These are phyloP conservation scores for Tylopilus balloui DNA, from an alignment of 768 basidiomycete genomes.

Conservation along the genomic window DNA sequence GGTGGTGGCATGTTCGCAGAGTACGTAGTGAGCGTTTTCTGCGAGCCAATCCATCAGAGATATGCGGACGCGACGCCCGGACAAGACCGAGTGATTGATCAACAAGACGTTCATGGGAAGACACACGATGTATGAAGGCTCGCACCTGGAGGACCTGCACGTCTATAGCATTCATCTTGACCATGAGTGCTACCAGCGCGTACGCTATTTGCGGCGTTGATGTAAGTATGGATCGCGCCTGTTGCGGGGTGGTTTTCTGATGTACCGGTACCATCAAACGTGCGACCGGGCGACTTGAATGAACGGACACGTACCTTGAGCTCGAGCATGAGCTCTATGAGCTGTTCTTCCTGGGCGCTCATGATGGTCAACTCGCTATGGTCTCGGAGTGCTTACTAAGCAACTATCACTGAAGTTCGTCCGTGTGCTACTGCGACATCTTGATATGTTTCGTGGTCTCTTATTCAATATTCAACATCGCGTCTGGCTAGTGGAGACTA, in stretches of 20 bases:
- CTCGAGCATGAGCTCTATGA: slow-evolving; percentile 71
- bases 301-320: slow-evolving; percentile 46
- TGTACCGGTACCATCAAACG: not conserved
- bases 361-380: slow-evolving; percentile 27
- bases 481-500: too few relatives aligned
- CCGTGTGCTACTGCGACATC: too few relatives aligned
- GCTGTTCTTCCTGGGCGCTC: slow-evolving; percentile 60
- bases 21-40: slow-evolving; percentile 64
- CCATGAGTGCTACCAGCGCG: slow-evolving; percentile 73
- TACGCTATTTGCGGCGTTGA: slow-evolving; percentile 73
- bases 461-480: too few relatives aligned
- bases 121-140: not conserved
- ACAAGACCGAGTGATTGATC: not conserved
- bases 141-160: slow-evolving; percentile 71
- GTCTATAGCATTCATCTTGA: slow-evolving; percentile 68
- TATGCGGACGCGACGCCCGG: slow-evolving; percentile 3
- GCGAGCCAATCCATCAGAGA: slow-evolving; percentile 5
- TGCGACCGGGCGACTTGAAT: not conserved
- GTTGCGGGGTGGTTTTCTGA: slow-evolving; percentile 71
- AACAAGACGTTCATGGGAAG: not conserved
- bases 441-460: too few relatives aligned
- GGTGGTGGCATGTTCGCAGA: slow-evolving; percentile 24
- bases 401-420: too few relatives aligned
- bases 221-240: slow-evolving; percentile 65
- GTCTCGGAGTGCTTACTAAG: slow-evolving; percentile 15